Conservation (phyloP, 2,329 filamentous ascomycete species). For the Diaporthe longicolla region DNA sequence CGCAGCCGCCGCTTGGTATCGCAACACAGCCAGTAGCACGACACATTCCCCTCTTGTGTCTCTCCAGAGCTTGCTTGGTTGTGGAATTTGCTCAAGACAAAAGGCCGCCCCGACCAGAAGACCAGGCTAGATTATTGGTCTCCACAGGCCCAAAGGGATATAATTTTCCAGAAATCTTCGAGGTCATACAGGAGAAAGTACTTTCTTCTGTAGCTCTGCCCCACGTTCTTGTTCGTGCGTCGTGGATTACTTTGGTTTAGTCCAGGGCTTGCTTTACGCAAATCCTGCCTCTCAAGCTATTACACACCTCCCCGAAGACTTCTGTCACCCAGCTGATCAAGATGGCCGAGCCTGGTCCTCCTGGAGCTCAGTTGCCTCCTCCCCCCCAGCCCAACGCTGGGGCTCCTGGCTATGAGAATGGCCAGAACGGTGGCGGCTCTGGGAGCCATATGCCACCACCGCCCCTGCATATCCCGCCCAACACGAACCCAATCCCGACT, state of each 20-base stretch:
- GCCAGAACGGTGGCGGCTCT: constrained; percentile 80
- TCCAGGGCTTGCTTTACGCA: constrained; percentile 23
- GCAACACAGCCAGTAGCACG: constrained; percentile 33
- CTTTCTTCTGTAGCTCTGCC: constrained; percentile 32
- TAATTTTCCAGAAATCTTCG: constrained; percentile 34
- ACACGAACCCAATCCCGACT: constrained; percentile 94
- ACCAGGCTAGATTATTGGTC: constrained; percentile 24
- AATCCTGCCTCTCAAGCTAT: constrained; percentile 21
- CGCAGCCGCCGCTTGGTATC: constrained; percentile 37
- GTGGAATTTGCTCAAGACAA: constrained; percentile 31
- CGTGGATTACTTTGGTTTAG: constrained; percentile 26
- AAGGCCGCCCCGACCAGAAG: constrained; percentile 21
- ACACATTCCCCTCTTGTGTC: constrained; percentile 23
- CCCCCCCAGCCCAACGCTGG: constrained; percentile 78
- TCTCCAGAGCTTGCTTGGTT: constrained; percentile 29
- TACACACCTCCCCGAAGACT: constrained; percentile 19
- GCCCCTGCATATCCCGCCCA: constrained; percentile 93
- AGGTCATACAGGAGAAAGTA: constrained; percentile 26
- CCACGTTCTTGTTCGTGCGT: constrained; percentile 30
- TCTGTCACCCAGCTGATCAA: constrained; percentile 48
- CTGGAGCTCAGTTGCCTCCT: constrained; percentile 77
- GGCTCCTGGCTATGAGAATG: constrained; percentile 78
- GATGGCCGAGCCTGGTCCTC: constrained; percentile 85
- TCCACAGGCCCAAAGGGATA: constrained; percentile 27
- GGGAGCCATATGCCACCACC: constrained; percentile 90